Conservation (phyloP, 805 yeast species). For the Metschnikowia matae region DNA sequence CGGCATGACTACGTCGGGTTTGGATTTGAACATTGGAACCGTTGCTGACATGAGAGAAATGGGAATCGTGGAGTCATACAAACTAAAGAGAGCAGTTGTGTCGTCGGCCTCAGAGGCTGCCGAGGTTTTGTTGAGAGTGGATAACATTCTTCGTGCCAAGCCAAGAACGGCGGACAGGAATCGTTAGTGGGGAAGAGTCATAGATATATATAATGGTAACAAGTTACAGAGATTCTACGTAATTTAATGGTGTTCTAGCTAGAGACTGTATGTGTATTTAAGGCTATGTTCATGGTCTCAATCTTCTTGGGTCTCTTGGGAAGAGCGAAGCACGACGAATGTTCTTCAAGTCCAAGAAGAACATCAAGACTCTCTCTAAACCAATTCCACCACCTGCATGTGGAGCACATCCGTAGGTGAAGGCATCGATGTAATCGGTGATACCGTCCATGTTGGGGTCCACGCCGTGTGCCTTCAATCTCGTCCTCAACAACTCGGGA, state of each 20-base stretch:
- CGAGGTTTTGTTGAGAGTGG: constrained; percentile 91
- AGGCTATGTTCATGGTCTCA: constrained; percentile 58
- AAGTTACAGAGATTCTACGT: not conserved
- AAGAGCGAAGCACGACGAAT: constrained; percentile 97
- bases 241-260: not conserved
- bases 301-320: constrained; percentile 98
- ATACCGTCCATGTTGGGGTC: constrained; percentile 80
- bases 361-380: constrained; percentile 97
- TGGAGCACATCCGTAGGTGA: constrained; percentile 93
- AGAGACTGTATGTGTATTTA: not conserved
- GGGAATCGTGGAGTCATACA: constrained; percentile 90
- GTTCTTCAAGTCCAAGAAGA: constrained; percentile 93
- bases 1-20: constrained; percentile 89
- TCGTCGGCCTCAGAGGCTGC: constrained; percentile 97
- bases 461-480: constrained; percentile 80
- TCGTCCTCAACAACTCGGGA: constrained; percentile 70
- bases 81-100: constrained; percentile 90
- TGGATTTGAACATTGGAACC: constrained; percentile 77
- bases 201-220: constrained; percentile 6
- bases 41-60: constrained; percentile 92
- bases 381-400: constrained; percentile 99
- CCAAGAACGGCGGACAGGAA: constrained; percentile 95
- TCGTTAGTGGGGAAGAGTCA: constrained; percentile 20
- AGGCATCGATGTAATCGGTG: constrained; percentile 88
- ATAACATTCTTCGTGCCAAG: constrained; percentile 92